A percentile compares a stretch with the other conserved stretches of the same genome.
Evolutionary conservation across 1,139 yeast species (phyloP).

Genomic region (Debaryomyces singareniensis): DNA sequence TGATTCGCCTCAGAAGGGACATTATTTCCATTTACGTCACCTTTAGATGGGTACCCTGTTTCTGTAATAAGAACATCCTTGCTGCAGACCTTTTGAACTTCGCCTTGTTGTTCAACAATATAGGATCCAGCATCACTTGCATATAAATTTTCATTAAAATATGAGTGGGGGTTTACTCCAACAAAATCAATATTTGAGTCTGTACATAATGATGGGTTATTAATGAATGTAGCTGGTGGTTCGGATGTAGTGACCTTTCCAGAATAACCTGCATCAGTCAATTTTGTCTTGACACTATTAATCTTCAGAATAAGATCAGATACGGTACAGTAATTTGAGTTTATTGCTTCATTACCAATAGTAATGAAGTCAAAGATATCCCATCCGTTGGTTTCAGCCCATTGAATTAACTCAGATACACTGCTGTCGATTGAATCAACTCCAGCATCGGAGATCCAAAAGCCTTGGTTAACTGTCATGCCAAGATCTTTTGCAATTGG

Average conservation of each 20-base stretch:
- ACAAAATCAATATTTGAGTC: slow-evolving; percentile 66
- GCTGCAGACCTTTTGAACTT: slow-evolving; percentile 49
- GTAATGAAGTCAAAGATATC: slow-evolving; percentile 66
- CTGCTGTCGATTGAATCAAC: slow-evolving; percentile 60
- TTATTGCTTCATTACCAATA: slow-evolving; percentile 83
- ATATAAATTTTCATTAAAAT: slow-evolving; percentile 56
- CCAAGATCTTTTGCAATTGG: slow-evolving; percentile 60
- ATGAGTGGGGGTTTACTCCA: slow-evolving; percentile 83
- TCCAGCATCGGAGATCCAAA: slow-evolving; percentile 67
- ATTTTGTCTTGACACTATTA: slow-evolving; percentile 48
- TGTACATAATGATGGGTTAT: slow-evolving; percentile 62
- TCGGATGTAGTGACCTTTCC: slow-evolving; percentile 81
- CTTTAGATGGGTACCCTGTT: slow-evolving; percentile 84
- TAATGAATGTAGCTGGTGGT: slow-evolving; percentile 70
- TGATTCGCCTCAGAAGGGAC: slow-evolving; percentile 71
- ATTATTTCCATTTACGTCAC: slow-evolving; percentile 64
- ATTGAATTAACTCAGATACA: slow-evolving; percentile 48
- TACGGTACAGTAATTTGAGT: slow-evolving; percentile 53
- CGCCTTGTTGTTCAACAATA: slow-evolving; percentile 52
- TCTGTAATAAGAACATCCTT: slow-evolving; percentile 58
- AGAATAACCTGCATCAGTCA: slow-evolving; percentile 65
- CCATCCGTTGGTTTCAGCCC: slow-evolving; percentile 55
- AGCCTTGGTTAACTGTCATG: slow-evolving; percentile 73
- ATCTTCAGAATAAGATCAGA: slow-evolving; percentile 58
- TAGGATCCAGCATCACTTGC: slow-evolving; percentile 74